phyloP scores from a whole-genome alignment of 2,329 filamentous ascomycete species.

The Penicillium janthinellum region DNA sequence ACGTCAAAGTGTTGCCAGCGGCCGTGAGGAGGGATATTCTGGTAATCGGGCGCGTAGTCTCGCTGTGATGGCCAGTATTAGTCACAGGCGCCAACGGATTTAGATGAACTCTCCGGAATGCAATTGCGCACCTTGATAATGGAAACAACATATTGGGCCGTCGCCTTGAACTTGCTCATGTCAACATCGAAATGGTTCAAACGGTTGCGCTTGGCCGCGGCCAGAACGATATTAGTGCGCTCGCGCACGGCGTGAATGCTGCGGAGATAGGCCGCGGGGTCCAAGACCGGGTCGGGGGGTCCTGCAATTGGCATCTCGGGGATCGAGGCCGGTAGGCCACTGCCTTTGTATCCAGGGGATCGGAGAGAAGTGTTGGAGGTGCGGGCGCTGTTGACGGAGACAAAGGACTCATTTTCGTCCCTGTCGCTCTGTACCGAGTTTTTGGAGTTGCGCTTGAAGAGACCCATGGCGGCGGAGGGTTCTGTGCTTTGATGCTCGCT shows the following conservation, averaged over 20 bases:
- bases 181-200: constrained; percentile 88
- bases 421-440: constrained; percentile 40
- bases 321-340: constrained; percentile 55
- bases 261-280: constrained; percentile 86
- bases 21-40: constrained; percentile 79
- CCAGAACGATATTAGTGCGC: constrained; percentile 69
- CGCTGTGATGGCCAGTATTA: constrained; percentile 50
- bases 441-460: constrained; percentile 52
- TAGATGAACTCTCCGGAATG: not conserved
- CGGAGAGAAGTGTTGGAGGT: constrained; percentile 52
- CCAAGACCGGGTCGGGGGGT: constrained; percentile 81
- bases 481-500: not conserved
- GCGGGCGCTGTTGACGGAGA: constrained; percentile 46
- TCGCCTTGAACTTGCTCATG: constrained; percentile 78
- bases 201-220: constrained; percentile 75
- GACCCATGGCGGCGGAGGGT: constrained; percentile 39
- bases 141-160: constrained; percentile 82
- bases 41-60: constrained; percentile 69
- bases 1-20: constrained; percentile 68
- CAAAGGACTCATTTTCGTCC: constrained; percentile 44
- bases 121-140: constrained; percentile 77
- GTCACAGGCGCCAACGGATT: not conserved
- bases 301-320: constrained; percentile 79
- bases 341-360: constrained; percentile 52
- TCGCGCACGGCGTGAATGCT: constrained; percentile 88